These are phyloP conservation scores for Fusarium solani-melongenae DNA, from an alignment of 2,329 filamentous ascomycete genomes.

Conservation along the genomic window DNA sequence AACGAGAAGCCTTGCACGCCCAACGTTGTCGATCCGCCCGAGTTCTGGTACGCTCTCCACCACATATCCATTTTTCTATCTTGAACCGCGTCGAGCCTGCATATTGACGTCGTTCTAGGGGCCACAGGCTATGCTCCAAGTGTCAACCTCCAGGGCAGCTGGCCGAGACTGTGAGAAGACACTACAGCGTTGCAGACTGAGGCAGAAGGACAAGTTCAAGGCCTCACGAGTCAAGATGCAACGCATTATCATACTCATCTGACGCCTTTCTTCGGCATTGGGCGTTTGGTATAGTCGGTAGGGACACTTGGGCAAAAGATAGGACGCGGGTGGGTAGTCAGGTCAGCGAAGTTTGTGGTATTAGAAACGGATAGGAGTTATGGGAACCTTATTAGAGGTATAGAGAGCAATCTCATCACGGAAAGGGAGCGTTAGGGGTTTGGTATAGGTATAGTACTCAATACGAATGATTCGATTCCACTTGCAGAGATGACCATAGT, in stretches of 20 bases:
- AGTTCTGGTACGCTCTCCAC: slow-evolving; percentile 35
- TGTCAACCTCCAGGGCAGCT: slow-evolving; percentile 35
- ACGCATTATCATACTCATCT: not conserved
- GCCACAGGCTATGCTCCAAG: slow-evolving; percentile 32
- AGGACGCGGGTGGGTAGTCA: not conserved
- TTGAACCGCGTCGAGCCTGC: not conserved
- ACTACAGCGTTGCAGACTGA: slow-evolving; percentile 23
- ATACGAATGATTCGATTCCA: not conserved
- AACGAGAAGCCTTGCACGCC: slow-evolving; percentile 37
- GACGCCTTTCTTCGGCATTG: not conserved
- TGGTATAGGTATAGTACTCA: not conserved
- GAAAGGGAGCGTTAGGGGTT: not conserved
- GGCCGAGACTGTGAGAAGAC: slow-evolving; percentile 31
- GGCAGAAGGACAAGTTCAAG: not conserved
- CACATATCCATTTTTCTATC: not conserved
- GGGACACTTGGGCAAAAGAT: not conserved
- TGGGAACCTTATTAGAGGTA: not conserved
- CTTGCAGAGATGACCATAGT: not conserved
- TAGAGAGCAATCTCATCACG: not conserved
- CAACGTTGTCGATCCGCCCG: slow-evolving; percentile 38
- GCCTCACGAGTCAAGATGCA: not conserved
- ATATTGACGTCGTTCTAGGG: slow-evolving; percentile 17
- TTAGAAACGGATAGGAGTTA: not conserved
- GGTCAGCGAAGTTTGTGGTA: not conserved
- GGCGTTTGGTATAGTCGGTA: not conserved